A percentile compares a stretch with the other conserved stretches of the same genome.
Evolutionary conservation across 2,329 filamentous ascomycete genomes (phyloP).

Genomic region (Chalaropsis ovoidea): DNA sequence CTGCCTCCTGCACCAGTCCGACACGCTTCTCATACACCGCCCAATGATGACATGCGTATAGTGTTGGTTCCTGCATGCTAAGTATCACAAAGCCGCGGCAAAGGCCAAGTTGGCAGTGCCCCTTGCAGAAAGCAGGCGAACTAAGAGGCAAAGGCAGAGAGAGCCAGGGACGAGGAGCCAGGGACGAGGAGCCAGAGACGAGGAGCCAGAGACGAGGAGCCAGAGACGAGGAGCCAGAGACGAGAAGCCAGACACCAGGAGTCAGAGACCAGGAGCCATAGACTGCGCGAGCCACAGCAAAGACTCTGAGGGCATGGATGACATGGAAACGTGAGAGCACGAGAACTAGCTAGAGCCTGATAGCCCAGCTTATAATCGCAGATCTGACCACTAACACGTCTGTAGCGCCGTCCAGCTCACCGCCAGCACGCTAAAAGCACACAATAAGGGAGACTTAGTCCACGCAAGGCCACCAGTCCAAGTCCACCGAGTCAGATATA

Average conservation of each 20-base stretch:
- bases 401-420: neutral
- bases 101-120: constrained; percentile 7
- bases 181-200: neutral
- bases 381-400: no score
- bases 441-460: neutral
- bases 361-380: no score
- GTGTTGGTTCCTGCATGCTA: constrained; percentile 5
- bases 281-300: no score
- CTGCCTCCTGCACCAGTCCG: neutral
- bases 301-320: neutral
- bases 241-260: no score
- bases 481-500: constrained; percentile 5
- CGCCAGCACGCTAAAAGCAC: neutral
- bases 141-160: neutral
- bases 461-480: neutral
- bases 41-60: constrained; percentile 3
- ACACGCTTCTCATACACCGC: neutral
- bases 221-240: no score
- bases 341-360: no score
- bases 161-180: neutral
- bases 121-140: constrained; percentile 7
- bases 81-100: constrained; percentile 7
- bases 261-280: no score
- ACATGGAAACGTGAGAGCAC: neutral
- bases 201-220: no score